phyloP scores from a whole-genome alignment of 1,284 basidiomycete genomes.

The Porphyrellus sp. region DNA sequence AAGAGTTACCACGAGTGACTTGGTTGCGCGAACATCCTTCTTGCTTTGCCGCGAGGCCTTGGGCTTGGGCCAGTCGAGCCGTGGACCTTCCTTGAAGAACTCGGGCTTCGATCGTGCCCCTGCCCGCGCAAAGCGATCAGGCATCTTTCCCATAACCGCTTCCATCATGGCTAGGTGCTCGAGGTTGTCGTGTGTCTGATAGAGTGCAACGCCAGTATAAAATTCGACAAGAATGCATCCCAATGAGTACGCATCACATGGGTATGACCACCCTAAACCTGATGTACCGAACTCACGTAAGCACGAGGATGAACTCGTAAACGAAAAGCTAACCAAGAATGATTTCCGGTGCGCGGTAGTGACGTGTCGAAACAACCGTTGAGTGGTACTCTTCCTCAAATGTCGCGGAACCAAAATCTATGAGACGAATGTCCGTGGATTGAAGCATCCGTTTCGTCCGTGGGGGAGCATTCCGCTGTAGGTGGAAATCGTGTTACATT shows the following conservation, averaged over 20 bases:
- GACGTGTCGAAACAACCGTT: constrained; percentile 94
- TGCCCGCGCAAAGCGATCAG: constrained; percentile 73
- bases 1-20: constrained; percentile 64
- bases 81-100: constrained; percentile 83
- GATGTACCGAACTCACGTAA: constrained; percentile 15
- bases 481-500: constrained; percentile 14
- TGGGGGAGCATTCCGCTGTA: constrained; percentile 57
- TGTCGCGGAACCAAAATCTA: constrained; percentile 98
- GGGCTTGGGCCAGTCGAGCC: constrained; percentile 90
- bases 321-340: constrained; percentile 74
- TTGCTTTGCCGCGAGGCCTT: constrained; percentile 85
- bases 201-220: constrained; percentile 94
- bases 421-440: constrained; percentile 92
- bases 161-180: constrained; percentile 99
- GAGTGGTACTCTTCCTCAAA: constrained; percentile 99
- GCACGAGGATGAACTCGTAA: constrained; percentile 2
- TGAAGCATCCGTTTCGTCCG: constrained; percentile 74
- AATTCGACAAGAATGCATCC: constrained; percentile 99
- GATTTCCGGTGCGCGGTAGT: constrained; percentile 99
- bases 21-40: constrained; percentile 90
- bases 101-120: constrained; percentile 81
- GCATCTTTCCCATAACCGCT: constrained; percentile 96
- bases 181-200: constrained; percentile 98
- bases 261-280: constrained; percentile 98
- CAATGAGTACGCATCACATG: constrained; percentile 97